Evolutionary conservation across 352 stramenopile species (phyloP).

Genomic region (Phytophthora chlamydospora): DNA sequence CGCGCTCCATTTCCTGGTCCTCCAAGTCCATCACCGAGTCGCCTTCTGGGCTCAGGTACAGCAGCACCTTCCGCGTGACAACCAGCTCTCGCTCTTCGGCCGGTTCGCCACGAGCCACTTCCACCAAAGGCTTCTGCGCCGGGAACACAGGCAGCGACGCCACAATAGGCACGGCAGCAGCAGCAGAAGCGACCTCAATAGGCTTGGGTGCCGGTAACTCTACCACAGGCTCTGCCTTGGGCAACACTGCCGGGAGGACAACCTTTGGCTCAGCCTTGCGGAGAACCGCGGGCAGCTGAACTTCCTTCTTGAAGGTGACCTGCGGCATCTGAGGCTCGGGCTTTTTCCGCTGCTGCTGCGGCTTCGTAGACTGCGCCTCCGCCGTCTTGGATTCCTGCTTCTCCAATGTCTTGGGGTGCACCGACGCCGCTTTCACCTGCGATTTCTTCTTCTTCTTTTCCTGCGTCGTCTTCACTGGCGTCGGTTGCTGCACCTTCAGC

Average conservation of each 20-base stretch:
- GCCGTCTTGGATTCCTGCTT: constrained; percentile 16
- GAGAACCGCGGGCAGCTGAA: not conserved
- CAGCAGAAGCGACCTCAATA: constrained; percentile 1
- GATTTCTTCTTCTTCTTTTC: constrained; percentile 18
- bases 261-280: constrained; percentile 10
- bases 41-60: constrained; percentile 31
- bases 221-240: constrained; percentile 9
- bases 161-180: constrained; percentile 15
- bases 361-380: constrained; percentile 13
- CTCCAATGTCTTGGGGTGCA: constrained; percentile 5
- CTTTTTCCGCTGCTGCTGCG: constrained; percentile 9
- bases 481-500: constrained; percentile 22
- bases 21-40: constrained; percentile 22
- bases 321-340: constrained; percentile 1
- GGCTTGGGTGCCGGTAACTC: constrained; percentile 11
- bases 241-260: constrained; percentile 14
- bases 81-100: constrained; percentile 29
- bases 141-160: constrained; percentile 27
- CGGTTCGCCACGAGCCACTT: constrained; percentile 28
- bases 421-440: constrained; percentile 4
- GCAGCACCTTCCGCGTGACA: constrained; percentile 37
- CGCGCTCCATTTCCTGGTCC: constrained; percentile 24
- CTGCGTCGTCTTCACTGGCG: constrained; percentile 1
- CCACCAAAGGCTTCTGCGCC: constrained; percentile 29
- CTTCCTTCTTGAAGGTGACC: constrained; percentile 12